Percentiles rank a stretch among this genome's conserved stretches.
phyloP scores from a whole-genome alignment of 495 filamentous ascomycete genomes.

The Podospora anserina region DNA sequence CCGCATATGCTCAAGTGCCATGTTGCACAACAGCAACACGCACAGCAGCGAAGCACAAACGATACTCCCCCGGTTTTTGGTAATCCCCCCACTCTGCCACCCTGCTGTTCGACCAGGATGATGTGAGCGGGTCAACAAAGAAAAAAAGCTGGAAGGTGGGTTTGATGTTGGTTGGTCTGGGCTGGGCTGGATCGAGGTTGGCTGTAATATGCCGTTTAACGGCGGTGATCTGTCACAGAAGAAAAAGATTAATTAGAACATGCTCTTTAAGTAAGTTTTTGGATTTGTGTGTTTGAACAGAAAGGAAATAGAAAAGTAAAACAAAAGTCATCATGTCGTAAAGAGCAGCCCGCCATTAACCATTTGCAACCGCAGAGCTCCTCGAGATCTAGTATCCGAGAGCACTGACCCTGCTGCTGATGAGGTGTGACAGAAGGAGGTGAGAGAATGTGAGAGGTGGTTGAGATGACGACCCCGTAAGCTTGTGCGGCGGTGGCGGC shows the following conservation, averaged over 20 bases:
- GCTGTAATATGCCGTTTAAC: background rate
- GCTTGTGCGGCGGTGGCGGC: conserved; percentile 6
- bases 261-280: background rate
- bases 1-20: background rate
- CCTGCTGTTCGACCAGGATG: background rate
- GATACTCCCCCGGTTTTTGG: background rate
- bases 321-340: background rate
- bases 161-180: background rate
- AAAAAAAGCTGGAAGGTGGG: background rate
- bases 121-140: background rate
- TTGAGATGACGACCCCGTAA: conserved; percentile 8
- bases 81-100: background rate
- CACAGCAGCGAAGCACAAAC: background rate
- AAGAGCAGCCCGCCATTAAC: background rate
- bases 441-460: background rate
- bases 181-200: background rate
- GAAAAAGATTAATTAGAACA: conserved; percentile 1
- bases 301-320: background rate
- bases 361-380: background rate
- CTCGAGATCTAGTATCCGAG: background rate
- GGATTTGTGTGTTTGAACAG: background rate
- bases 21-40: background rate
- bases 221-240: conserved; percentile 4
- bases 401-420: background rate
- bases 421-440: background rate